Conservation (phyloP, 352 stramenopile genomes). For the Lagenidium giganteum region DNA sequence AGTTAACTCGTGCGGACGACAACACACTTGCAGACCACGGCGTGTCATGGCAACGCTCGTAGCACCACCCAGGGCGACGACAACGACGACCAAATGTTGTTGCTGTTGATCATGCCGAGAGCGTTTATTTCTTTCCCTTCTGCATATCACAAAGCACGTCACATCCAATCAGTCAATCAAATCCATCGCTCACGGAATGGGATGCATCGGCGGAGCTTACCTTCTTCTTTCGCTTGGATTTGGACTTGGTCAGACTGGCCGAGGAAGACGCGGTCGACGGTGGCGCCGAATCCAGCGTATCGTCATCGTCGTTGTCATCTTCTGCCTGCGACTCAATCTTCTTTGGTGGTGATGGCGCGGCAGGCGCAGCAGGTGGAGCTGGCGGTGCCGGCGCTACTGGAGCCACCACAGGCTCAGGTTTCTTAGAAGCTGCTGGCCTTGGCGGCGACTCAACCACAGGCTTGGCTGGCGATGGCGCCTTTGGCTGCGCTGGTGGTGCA, state of each 20-base stretch:
- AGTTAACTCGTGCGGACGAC: too few species aligned
- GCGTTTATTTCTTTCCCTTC: slow-evolving; percentile 20
- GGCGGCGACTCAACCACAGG: slow-evolving; percentile 8
- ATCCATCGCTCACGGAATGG: slow-evolving; percentile 12
- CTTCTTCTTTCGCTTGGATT: slow-evolving; percentile 77
- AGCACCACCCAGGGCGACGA: too few species aligned
- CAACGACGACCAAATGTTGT: too few species aligned
- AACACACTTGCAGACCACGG: too few species aligned
- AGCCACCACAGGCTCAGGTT: not conserved
- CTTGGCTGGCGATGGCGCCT: slow-evolving; percentile 4
- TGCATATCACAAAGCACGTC: not conserved
- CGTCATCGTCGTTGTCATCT: slow-evolving; percentile 24
- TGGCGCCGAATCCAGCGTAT: slow-evolving; percentile 8
- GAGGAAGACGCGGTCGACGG: slow-evolving; percentile 13
- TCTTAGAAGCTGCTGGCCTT: slow-evolving; percentile 8
- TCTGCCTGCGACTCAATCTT: slow-evolving; percentile 12
- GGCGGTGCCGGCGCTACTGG: not conserved
- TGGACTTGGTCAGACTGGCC: slow-evolving; percentile 39
- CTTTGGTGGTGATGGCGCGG: not conserved
- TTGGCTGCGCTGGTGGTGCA: slow-evolving; percentile 1
- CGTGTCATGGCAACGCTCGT: too few species aligned
- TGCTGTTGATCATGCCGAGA: too few species aligned
- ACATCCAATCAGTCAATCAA: not conserved
- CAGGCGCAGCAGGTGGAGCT: not conserved
- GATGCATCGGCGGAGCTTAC: slow-evolving; percentile 16